phyloP scores from a whole-genome alignment of 169 alveolate species.

The Amoebophrya sp. region DNA sequence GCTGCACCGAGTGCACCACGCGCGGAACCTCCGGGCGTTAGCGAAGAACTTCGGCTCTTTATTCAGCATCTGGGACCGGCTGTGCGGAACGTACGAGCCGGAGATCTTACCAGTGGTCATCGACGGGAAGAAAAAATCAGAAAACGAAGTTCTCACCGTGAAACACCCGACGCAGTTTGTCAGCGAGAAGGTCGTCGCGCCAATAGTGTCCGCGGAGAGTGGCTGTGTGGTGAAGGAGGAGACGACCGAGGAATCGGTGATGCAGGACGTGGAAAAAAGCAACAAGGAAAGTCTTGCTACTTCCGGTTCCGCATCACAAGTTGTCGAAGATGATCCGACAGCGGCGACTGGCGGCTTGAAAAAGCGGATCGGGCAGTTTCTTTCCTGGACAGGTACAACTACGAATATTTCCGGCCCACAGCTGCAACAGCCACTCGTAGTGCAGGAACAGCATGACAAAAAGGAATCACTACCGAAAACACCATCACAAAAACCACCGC shows the following conservation, averaged over 20 bases:
- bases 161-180: neutral
- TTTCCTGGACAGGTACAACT: no score
- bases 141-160: no score
- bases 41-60: neutral
- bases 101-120: neutral
- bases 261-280: neutral
- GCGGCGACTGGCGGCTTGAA: neutral
- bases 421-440: neutral
- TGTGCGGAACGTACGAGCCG: neutral
- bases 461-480: neutral
- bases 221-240: neutral
- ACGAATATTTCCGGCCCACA: no score
- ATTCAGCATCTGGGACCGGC: neutral
- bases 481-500: neutral
- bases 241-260: neutral
- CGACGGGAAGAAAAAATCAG: no score
- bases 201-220: no score
- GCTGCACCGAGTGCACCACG: slow-evolving; percentile 8
- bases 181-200: neutral
- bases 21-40: neutral
- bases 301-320: no score
- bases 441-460: neutral
- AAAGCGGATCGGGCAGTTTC: neutral
- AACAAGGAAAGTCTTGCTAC: no score
- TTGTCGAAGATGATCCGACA: neutral